A percentile compares a stretch with the other conserved stretches of the same genome.
phyloP scores from a whole-genome alignment of 257 asterid genomes.

The Striga asiatica region DNA sequence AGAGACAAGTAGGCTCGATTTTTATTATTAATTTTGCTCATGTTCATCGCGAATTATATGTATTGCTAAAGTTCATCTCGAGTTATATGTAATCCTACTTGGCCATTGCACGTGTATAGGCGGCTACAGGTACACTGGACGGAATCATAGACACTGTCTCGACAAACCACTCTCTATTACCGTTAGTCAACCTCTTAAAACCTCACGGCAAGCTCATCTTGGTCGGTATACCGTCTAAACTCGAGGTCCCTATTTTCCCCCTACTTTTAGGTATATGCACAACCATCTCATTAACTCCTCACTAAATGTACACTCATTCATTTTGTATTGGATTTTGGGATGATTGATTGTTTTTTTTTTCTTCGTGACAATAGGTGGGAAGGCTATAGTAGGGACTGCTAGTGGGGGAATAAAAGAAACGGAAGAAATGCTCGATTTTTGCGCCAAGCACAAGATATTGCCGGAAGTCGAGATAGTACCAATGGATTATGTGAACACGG shows the following conservation, averaged over 20 bases:
- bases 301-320: not conserved
- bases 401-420: not conserved
- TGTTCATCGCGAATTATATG: too few species aligned
- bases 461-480: not conserved
- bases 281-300: not conserved
- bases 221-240: not conserved
- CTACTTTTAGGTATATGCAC: not conserved
- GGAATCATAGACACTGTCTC: not conserved
- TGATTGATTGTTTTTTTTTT: not conserved
- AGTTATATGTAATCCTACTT: too few species aligned
- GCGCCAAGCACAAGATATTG: not conserved
- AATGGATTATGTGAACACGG: not conserved
- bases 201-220: not conserved
- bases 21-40: too few species aligned
- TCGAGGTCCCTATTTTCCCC: not conserved
- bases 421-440: not conserved
- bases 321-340: not conserved
- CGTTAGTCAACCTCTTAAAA: not conserved
- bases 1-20: too few species aligned
- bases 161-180: not conserved
- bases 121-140: not conserved
- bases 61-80: too few species aligned
- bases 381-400: not conserved
- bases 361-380: not conserved
- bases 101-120: too few species aligned